phyloP scores from a whole-genome alignment of 768 basidiomycete genomes.

The Phylloporus sp. region DNA sequence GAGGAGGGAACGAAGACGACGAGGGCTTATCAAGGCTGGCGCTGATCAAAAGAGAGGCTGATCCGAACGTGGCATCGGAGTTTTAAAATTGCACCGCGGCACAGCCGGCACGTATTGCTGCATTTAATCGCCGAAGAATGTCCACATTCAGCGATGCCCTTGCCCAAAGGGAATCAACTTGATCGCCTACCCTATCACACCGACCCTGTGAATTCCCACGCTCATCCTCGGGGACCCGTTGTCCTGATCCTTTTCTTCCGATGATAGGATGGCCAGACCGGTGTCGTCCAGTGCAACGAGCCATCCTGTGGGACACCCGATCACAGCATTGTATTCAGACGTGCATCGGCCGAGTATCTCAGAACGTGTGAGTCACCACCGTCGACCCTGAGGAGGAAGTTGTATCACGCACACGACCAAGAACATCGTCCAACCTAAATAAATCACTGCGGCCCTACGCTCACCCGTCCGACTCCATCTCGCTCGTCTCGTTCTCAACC shows the following conservation, averaged over 20 bases:
- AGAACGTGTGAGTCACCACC: too few species aligned
- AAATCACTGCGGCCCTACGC: neutral
- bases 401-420: too few species aligned
- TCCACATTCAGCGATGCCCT: constrained; percentile 28
- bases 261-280: too few species aligned
- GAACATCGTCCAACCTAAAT: too few species aligned
- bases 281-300: neutral
- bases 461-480: constrained; percentile 20
- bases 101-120: constrained; percentile 23
- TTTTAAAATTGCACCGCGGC: constrained; percentile 27
- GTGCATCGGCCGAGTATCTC: too few species aligned
- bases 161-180: constrained; percentile 29
- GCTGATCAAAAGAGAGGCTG: constrained; percentile 32
- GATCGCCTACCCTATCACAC: constrained; percentile 37
- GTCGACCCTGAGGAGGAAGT: too few species aligned
- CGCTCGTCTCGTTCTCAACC: constrained; percentile 11
- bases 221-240: too few species aligned
- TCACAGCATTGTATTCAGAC: too few species aligned
- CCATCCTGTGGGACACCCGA: too few species aligned
- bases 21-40: constrained; percentile 35
- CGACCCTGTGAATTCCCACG: constrained; percentile 25
- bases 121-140: constrained; percentile 31
- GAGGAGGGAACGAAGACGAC: constrained; percentile 13
- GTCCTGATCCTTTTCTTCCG: too few species aligned
- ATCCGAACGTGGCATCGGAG: constrained; percentile 33